phyloP scores from a whole-genome alignment of 2,329 filamentous ascomycete genomes.

The Periconia sp. region DNA sequence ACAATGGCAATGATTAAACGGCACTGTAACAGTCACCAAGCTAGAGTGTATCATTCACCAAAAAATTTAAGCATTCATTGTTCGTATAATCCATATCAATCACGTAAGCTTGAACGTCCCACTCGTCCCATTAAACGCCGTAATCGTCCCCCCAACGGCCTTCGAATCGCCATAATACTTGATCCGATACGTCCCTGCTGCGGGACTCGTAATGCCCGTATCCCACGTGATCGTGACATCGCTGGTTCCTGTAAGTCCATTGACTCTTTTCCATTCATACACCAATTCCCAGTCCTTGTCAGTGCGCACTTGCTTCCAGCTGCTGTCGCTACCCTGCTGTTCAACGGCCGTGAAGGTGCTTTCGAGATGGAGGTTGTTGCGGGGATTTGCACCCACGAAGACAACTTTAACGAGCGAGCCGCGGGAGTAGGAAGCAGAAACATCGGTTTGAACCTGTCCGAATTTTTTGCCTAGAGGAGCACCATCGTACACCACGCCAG shows the following conservation, averaged over 20 bases:
- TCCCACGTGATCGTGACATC: slow-evolving; percentile 84
- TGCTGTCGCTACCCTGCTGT: slow-evolving; percentile 54
- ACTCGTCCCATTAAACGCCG: slow-evolving; percentile 58
- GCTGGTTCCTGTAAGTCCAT: slow-evolving; percentile 73
- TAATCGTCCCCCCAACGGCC: slow-evolving; percentile 66
- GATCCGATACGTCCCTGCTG: slow-evolving; percentile 73
- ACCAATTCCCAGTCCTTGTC: slow-evolving; percentile 86
- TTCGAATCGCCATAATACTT: slow-evolving; percentile 87
- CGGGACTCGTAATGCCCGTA: slow-evolving; percentile 57
- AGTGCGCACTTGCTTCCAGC: slow-evolving; percentile 71
- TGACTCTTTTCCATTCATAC: slow-evolving; percentile 78
- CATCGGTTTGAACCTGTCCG: slow-evolving; percentile 67
- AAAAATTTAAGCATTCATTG: too few species aligned
- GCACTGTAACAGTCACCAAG: too few species aligned
- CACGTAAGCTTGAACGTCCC: slow-evolving; percentile 25
- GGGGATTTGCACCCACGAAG: slow-evolving; percentile 87
- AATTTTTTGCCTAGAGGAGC: slow-evolving; percentile 70
- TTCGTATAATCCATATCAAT: slow-evolving; percentile 1
- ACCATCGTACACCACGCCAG: slow-evolving; percentile 76
- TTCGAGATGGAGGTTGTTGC: slow-evolving; percentile 83
- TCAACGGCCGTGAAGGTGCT: slow-evolving; percentile 81
- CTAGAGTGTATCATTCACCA: too few species aligned
- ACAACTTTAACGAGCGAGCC: slow-evolving; percentile 69
- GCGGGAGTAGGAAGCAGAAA: slow-evolving; percentile 62
- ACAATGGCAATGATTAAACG: too few species aligned